Evolutionary conservation across 371 early-diverging fungal species (phyloP).

Genomic region (Chytridium lagenaria): DNA sequence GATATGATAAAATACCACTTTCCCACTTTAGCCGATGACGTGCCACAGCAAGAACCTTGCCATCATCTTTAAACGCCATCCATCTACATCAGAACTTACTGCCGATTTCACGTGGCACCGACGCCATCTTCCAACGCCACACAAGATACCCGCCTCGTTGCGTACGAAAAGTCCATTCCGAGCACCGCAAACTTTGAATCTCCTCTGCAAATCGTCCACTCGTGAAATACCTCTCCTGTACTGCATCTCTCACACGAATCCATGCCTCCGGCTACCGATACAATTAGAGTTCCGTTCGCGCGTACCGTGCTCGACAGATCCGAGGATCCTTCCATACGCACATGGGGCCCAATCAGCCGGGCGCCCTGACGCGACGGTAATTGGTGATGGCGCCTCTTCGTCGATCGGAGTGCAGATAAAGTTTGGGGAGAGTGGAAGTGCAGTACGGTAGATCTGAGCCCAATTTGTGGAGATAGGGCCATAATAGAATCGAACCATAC

Average conservation of each 20-base stretch:
- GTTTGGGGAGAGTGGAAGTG: slow-evolving; percentile 5
- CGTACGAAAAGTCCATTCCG: not conserved
- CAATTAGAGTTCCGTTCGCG: not conserved
- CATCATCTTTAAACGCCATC: slow-evolving; percentile 1
- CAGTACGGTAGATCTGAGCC: not conserved
- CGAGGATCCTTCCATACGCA: slow-evolving; percentile 7
- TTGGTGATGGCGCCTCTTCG: not conserved
- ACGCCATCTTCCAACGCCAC: not conserved
- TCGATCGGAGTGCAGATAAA: not conserved
- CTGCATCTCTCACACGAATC: not conserved
- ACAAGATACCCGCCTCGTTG: not conserved
- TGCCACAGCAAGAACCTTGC: not conserved
- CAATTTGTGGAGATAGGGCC: not conserved
- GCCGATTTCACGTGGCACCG: not conserved
- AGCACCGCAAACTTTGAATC: not conserved
- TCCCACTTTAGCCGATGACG: not conserved
- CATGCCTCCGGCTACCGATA: not conserved
- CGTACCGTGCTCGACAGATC: not conserved
- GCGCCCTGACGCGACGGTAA: not conserved
- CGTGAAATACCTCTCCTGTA: not conserved
- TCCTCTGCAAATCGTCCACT: not conserved
- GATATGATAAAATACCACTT: not conserved
- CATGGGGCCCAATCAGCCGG: not conserved
- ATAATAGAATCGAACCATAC: not conserved
- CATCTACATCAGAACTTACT: not conserved